Evolutionary conservation across 2,329 filamentous ascomycete species (phyloP).

Genomic region (Parastagonospora nodorum): DNA sequence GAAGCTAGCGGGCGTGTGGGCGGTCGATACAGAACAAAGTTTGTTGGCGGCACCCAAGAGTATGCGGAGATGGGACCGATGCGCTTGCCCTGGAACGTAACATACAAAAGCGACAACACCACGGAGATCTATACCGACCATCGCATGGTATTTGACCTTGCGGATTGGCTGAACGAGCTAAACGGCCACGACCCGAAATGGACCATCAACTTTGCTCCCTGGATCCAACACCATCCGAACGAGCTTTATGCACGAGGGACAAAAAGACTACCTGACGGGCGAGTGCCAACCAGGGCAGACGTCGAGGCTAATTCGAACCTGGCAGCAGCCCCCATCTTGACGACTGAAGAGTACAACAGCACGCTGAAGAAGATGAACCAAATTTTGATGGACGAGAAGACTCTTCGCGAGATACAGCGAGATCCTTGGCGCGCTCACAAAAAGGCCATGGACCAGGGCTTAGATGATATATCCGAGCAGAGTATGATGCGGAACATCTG

Average conservation of each 20-base stretch:
- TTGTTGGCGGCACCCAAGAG: constrained; percentile 60
- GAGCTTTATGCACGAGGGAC: background rate
- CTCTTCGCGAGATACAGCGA: background rate
- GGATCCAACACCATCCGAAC: constrained; percentile 53
- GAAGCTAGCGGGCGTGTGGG: constrained; percentile 64
- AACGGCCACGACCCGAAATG: constrained; percentile 54
- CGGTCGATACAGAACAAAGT: constrained; percentile 65
- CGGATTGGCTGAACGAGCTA: constrained; percentile 61
- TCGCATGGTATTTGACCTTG: constrained; percentile 65
- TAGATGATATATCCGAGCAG: background rate
- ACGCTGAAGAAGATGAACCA: background rate
- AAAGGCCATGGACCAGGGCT: background rate
- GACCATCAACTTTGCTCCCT: constrained; percentile 63
- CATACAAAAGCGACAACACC: constrained; percentile 45
- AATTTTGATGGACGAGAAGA: background rate
- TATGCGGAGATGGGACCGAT: constrained; percentile 69
- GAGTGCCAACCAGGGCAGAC: background rate
- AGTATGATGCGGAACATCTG: background rate
- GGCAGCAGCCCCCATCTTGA: background rate
- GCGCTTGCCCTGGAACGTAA: constrained; percentile 60
- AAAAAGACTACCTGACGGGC: background rate
- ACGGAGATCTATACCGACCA: constrained; percentile 62
- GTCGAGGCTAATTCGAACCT: background rate
- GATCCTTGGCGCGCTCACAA: background rate
- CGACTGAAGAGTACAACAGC: background rate